phyloP scores from a whole-genome alignment of 305 asterid species.

The Solanum aculeatissimum region DNA sequence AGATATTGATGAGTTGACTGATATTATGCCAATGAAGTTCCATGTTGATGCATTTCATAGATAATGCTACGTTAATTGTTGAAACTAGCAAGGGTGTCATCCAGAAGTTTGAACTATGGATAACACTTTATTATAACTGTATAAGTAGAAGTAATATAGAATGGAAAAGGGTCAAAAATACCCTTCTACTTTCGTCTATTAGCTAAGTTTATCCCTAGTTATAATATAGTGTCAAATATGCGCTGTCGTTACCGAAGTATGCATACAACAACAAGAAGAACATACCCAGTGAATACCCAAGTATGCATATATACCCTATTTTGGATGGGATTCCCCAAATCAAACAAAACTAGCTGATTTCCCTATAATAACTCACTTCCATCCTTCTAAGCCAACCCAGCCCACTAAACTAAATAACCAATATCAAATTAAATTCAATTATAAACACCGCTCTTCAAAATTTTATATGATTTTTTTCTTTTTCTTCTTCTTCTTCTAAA shows the following conservation, averaged over 20 bases:
- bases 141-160: neutral
- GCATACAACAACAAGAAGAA: neutral
- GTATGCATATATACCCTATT: neutral
- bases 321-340: neutral
- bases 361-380: neutral
- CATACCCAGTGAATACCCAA: neutral
- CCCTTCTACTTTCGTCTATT: neutral
- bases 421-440: neutral
- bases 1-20: neutral
- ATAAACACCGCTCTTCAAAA: neutral
- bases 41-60: neutral
- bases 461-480: neutral
- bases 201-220: neutral
- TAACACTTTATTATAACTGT: neutral
- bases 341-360: neutral
- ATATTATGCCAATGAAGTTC: neutral
- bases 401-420: neutral
- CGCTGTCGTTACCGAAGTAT: neutral
- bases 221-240: neutral
- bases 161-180: neutral
- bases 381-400: neutral
- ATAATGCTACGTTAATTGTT: neutral
- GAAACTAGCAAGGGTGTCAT: neutral
- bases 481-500: neutral
- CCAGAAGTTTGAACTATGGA: neutral